These are phyloP conservation scores for Erodium trifolium DNA, from an alignment of 441 rosid species.

Conservation along the genomic window DNA sequence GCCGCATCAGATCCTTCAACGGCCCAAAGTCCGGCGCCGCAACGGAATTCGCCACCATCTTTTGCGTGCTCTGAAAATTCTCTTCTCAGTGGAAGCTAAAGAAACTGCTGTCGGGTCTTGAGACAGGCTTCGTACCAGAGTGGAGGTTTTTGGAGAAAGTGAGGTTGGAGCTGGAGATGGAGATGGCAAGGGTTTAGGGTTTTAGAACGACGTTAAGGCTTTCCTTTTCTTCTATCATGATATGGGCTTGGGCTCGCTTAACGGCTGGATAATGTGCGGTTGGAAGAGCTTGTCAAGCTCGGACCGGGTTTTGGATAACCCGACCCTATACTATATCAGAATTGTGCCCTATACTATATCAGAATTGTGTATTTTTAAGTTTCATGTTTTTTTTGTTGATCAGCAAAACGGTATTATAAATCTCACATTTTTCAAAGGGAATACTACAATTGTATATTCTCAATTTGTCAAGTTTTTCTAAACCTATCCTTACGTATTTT, in stretches of 20 bases:
- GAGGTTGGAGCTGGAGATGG: conserved; percentile 1
- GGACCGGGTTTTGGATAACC: too few species aligned
- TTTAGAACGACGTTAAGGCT: background rate
- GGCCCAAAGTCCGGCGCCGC: conserved; percentile 33
- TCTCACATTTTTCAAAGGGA: too few species aligned
- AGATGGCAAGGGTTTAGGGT: conserved; percentile 1
- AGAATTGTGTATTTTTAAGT: too few species aligned
- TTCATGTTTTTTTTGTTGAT: too few species aligned
- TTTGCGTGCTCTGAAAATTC: background rate
- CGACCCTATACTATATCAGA: too few species aligned
- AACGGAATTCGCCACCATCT: conserved; percentile 2
- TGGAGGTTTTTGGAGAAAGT: background rate
- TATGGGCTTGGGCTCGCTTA: background rate
- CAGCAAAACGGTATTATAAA: too few species aligned
- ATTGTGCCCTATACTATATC: too few species aligned
- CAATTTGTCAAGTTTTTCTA: too few species aligned
- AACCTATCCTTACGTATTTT: too few species aligned
- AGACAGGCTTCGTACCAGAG: background rate
- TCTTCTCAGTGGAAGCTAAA: background rate
- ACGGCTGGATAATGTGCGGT: too few species aligned
- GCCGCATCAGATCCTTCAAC: conserved; percentile 58
- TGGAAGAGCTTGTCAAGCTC: too few species aligned
- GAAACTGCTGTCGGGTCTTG: background rate
- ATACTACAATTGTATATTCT: too few species aligned
- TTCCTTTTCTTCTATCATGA: background rate